Evolutionary conservation across 495 filamentous ascomycete species (phyloP), one percentile per base, ranked within the genome.

Genomic region (Recurvomyces mirabilis): DNA sequence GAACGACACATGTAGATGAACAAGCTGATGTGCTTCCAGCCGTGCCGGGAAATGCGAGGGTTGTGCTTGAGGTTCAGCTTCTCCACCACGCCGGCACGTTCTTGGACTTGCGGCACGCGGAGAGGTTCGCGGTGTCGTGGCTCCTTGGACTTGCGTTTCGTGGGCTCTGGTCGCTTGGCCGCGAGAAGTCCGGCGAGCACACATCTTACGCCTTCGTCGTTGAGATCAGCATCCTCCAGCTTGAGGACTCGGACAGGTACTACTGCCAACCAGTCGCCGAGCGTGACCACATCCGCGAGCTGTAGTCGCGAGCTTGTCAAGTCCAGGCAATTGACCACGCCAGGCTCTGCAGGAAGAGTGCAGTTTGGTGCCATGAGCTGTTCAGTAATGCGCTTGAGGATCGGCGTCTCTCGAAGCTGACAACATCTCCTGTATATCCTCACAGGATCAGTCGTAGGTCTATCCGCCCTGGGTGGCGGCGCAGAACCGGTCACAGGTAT

Each of bases 361-460:
- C 49, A 49, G 14, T 25, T 53, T 12, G 53, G 53, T 10, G 25
- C 20, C 6, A 68, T 63, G 17, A 98, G 81, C 56, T 94, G 85
- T 46, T 88, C 84, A 13, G 80, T 84, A 26, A 98, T 81, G 52
- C 80, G 83, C 55, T 87, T 87, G 18, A 96, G 67, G 28, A 93
- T 84, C 1, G 83, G 83, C 0, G 87, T 88, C 64, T 96, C 91
- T 49, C 91, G 70, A 19, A 98, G 67, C 55, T 95, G 88, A 56
- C 91, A 96, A 59, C 91, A 96, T 43, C 91, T 75, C 38, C 87
- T 75, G 61, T 98, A 98, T 60, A 98, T 94, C 43, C 88, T 75
- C 7, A 87, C 72, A 5, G 91, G 89, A 57, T 94, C 89, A 14
- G 82, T 94, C 3, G 88, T 95, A 0, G 89, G 87, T 23, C 71